Base-by-base conservation (phyloP, 305 asterid genomes). In the Solanum hybrid region DNA sequence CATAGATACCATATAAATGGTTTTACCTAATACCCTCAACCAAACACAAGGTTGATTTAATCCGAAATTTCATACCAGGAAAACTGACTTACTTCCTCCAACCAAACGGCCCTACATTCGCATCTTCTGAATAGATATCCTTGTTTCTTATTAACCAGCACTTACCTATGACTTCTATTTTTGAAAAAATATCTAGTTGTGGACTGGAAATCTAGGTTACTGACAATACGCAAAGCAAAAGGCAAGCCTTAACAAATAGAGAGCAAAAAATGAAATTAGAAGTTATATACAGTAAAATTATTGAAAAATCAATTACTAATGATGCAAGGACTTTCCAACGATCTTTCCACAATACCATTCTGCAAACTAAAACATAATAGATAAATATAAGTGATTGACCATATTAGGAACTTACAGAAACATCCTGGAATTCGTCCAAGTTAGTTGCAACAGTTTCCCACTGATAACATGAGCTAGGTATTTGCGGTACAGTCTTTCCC, bases 401-500 rank as follows among this genome's bases (percentile, higher is more conserved):
- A 89, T 61, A 82, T 89, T 65, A 88, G 91, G 45, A 72, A 94
- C 99, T 97, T 93, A 97, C 99, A 89, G 98, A 94, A 94, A 97
- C 99, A 92, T 91, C 93, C 89, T 90, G 93, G 93, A 98, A 98
- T 93, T 98, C 99, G 75, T 98, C 98, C 68, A 98, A 95, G 91
- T 94, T 98, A 83, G 98, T 96, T 29, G 99, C 99, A 86, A 94
- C 97, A 89, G 99, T 94, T 92, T 96, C 99, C 99, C 99, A 98
- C 88, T 95, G 97, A 93, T 96, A 98, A 91, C 96, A 97, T 68
- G 99, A 96, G 92, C 80, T 93, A 37, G 97, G 95, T 94, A 98
- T 95, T 22, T 96, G 97, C 1, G 95, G 96, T 65, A 96, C 92
- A 89, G 72, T 95, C 91, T 91, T 95, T 88, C 99, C 99, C 93